A percentile compares a stretch with the other conserved stretches of the same genome.
Evolutionary conservation across 1,284 basidiomycete species (phyloP).

Genomic region (Xerocomus amazonicus): DNA sequence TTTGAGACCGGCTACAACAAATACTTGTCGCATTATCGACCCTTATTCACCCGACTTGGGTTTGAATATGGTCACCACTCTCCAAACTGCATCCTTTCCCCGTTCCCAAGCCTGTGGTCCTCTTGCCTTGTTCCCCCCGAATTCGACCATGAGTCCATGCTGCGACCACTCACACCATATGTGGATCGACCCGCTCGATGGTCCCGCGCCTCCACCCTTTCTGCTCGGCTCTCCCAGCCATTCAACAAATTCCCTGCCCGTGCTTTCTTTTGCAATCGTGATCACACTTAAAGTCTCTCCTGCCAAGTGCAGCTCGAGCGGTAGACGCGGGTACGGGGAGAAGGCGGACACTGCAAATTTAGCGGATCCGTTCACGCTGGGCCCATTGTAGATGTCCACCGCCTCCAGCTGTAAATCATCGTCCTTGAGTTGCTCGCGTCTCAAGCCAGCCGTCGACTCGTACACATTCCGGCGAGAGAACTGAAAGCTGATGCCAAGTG

Average conservation of each 20-base stretch:
- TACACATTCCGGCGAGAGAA: constrained; percentile 61
- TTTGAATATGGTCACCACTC: constrained; percentile 63
- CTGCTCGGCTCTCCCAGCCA: constrained; percentile 77
- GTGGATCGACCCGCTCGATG: constrained; percentile 77
- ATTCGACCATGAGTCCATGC: constrained; percentile 79
- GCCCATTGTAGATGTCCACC: constrained; percentile 78
- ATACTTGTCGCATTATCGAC: not conserved
- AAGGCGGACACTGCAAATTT: constrained; percentile 45
- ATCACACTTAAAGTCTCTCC: constrained; percentile 42
- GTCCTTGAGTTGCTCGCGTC: constrained; percentile 46
- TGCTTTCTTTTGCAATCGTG: constrained; percentile 47
- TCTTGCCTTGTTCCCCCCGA: constrained; percentile 69
- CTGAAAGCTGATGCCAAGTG: constrained; percentile 75
- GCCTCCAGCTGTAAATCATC: constrained; percentile 58
- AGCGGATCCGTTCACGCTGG: constrained; percentile 32
- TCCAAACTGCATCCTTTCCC: constrained; percentile 78
- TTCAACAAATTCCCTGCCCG: constrained; percentile 73
- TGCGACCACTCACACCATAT: constrained; percentile 91
- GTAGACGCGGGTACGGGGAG: constrained; percentile 51
- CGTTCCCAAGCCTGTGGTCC: constrained; percentile 83
- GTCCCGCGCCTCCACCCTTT: constrained; percentile 82
- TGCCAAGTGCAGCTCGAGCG: constrained; percentile 44
- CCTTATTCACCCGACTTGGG: constrained; percentile 19
- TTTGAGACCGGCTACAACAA: no score
- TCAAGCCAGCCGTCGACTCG: constrained; percentile 48